Evolutionary conservation across 495 filamentous ascomycete species (phyloP), one percentile per base, ranked within the genome.

Genomic region (Rhypophila decipiens): DNA sequence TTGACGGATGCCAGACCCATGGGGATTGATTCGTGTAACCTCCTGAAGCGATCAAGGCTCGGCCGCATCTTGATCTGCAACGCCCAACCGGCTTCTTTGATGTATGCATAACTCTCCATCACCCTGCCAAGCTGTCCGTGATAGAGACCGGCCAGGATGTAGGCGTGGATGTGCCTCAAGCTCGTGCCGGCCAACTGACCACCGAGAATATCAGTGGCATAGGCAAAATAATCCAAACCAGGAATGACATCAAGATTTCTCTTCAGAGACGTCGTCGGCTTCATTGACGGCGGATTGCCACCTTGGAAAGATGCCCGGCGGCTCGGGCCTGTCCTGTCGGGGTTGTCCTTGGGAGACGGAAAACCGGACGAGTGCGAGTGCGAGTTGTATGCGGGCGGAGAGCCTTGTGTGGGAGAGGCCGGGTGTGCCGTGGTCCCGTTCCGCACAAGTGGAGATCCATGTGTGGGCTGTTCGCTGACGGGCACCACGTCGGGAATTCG

Each of bases 71-170:
- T 76, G 22, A 90, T 76, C 48, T 86, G 83, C 49, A 88, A 77
- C 24, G 80, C 82, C 57, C 84, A 79, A 39, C 86, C 84, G 5
- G 93, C 93, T 56, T 82, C 76, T 41, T 74, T 77, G 53, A 96
- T 94, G 77, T 90, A 95, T 29, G 80, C 81, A 71, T 88, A 88
- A 58, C 93, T 96, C 56, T 96, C 88, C 56, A 95, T 74, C 1
- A 91, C 85, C 42, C 91, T 80, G 1, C 83, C 90, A 21, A 96
- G 63, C 61, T 97, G 93, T 2, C 88, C 89, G 39, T 85, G 78
- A 63, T 95, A 98, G 12, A 98, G 66, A 1, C 89, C 90, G 8
- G 93, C 89, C 13, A 98, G 74, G 22, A 98, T 75, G 49, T 80
- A 77, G n/a, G 83, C 87, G 59, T 95, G 88, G 8, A 90, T 87